Base-by-base conservation (phyloP, 441 rosid species). In the Croton setiger region DNA sequence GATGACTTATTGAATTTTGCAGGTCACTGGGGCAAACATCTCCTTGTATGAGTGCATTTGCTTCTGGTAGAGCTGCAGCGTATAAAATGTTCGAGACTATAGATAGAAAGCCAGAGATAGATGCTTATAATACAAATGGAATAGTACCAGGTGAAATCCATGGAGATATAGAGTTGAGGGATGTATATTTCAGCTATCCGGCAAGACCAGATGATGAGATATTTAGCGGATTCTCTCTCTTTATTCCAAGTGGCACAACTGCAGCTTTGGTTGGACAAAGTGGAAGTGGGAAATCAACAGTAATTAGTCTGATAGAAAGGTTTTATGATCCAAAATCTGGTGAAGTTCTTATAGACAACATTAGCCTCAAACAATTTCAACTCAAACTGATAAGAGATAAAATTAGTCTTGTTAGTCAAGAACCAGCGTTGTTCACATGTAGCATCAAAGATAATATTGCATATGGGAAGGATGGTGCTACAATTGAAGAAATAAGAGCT, bases 21-120 rank as follows among this genome's bases (percentile, higher is more conserved):
- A 90, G 95, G 96, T 86, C 96, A 11, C 65, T 94, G 11, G 96
- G 97, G 10, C 91, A 94, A 66, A 78, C 96, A 74, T 88, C 97
- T 45, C 95, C 96, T 17, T 83, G 88, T 77, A 67, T 92, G 76
- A 84, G 81, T 18, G 85, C 89, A 7, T 94, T 90, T 66, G 92
- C 88, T 6, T 82, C 96, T n/a, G 97, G 97, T 68, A 89, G 76
- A 77, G 93, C 95, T 20, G 98, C 91, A 0, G 95, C 95, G 0
- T 87, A 75, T 45, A 92, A 94, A 81, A 91, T 94, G 96, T 91
- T 92, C 17, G 87, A 94, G 72, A 85, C 91, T 0, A 94, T 94
- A 41, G 68, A 88, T n/a, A 81, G 96, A 76, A 82, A 81, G 68
- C 97, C 90, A 4, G 79, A 73, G 72, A 91, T 90, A 44, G 97